Base-by-base conservation (phyloP, 768 basidiomycete species). In the Chalciporus pseudorubinellus region DNA sequence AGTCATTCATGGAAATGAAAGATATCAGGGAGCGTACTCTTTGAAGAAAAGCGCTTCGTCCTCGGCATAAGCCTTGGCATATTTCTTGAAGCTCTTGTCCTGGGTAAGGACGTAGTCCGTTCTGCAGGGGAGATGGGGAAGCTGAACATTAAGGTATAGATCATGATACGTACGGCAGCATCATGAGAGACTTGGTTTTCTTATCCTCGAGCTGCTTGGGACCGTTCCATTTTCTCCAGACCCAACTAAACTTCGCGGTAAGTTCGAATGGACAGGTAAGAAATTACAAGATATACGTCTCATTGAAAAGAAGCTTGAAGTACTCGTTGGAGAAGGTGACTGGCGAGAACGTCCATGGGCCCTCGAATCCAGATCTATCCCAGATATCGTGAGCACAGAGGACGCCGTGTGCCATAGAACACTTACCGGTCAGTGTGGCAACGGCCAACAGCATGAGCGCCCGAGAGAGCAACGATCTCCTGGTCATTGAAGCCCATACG, bases 311-410 rank as follows among this genome's bases (percentile, higher is more conserved):
- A 22, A 98, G 81, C 61, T 84, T 84, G 82, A 74, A 94, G 75
- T 75, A 95, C 63, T 91, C 90, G 68, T 95, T 94, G 38, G 88
- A 87, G 61, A 94, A 67, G 3, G 90, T 90, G 19, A 83, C 90
- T 4, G 94, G 93, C 14, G 92, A 90, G 82, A 95, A 94, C 2
- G 93, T 93, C 92, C 89, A 93, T n/a, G 90, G 92, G 11, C 89
- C 92, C 7, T 89, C 85, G 67, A 86, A 95, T 38, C 89, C 90
- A 51, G 87, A 89, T 46, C 81, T 78, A 39, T 18, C 39, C 8
- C 44, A 42, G 18, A 14, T n/a, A 1, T 11, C n/a, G 44, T 44
- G n/a, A 45, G 34, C 1, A 22, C 18, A 21, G 7, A 39, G 7
- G 28, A 26, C 6, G 34, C 6, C 9, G 28, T 13, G 12, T 8